Conservation (phyloP, 345 rosid species). For the Citrus glauca region DNA sequence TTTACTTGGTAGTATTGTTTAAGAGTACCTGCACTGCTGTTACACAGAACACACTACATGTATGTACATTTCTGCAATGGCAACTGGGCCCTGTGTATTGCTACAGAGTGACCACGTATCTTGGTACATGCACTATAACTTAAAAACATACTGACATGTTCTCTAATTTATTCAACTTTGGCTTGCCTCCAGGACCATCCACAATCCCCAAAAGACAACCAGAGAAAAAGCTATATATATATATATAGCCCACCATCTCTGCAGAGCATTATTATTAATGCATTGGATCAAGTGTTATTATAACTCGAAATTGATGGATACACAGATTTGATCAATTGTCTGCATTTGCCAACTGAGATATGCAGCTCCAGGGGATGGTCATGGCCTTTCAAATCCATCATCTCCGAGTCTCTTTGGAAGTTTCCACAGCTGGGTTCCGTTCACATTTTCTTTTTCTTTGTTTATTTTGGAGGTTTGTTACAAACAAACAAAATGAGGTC, state of each 20-base stretch:
- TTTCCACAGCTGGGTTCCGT: neutral
- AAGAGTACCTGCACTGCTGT: neutral
- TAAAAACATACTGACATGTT: neutral
- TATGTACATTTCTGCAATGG: neutral
- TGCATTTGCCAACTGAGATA: constrained; percentile 10
- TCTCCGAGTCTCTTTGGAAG: constrained; percentile 10
- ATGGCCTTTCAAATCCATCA: neutral
- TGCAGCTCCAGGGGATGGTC: neutral
- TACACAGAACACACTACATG: neutral
- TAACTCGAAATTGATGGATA: neutral
- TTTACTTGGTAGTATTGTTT: no score
- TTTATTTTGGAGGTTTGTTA: neutral
- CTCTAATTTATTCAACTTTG: neutral
- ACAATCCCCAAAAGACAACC: neutral
- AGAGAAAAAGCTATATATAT: neutral
- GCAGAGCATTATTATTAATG: constrained; percentile 11
- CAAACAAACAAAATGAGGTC: neutral
- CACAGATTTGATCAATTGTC: neutral
- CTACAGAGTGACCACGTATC: neutral
- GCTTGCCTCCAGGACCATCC: constrained; percentile 1
- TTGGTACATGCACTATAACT: constrained; percentile 10
- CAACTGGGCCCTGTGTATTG: constrained; percentile 13
- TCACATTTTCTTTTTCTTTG: neutral
- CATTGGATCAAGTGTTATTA: constrained; percentile 11
- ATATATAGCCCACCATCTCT: neutral